Conservation (phyloP, 2,329 filamentous ascomycete genomes). For the Incumbomyces lentus region DNA sequence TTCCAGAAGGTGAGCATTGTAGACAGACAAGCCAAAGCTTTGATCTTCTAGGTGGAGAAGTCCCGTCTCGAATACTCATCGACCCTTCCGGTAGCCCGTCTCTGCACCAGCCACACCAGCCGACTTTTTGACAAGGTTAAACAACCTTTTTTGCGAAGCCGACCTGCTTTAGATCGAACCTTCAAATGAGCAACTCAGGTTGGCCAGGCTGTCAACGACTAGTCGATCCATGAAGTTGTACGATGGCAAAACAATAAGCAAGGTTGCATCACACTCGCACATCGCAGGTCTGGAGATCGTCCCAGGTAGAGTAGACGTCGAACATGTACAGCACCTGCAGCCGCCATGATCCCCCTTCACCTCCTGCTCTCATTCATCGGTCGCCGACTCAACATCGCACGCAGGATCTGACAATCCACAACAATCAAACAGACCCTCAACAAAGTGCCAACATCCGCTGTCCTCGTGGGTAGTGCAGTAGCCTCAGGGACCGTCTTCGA, state of each 20-base stretch:
- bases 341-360: slow-evolving; percentile 6
- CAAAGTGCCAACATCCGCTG: slow-evolving; percentile 37
- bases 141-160: slow-evolving; percentile 4
- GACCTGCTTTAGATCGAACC: slow-evolving; percentile 7
- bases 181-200: slow-evolving; percentile 8
- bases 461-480: slow-evolving; percentile 71
- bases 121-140: slow-evolving; percentile 5
- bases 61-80: slow-evolving; percentile 45
- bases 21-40: slow-evolving; percentile 79
- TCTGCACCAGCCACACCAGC: slow-evolving; percentile 3
- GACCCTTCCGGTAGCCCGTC: slow-evolving; percentile 13
- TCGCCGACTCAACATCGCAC: slow-evolving; percentile 4
- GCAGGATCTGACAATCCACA: slow-evolving; percentile 11
- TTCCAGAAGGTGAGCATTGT: slow-evolving; percentile 24
- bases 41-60: slow-evolving; percentile 91
- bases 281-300: background rate
- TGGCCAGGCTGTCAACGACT: slow-evolving; percentile 10
- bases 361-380: slow-evolving; percentile 9
- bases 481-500: slow-evolving; percentile 93
- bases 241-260: slow-evolving; percentile 5
- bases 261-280: slow-evolving; percentile 6
- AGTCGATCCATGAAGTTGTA: slow-evolving; percentile 13
- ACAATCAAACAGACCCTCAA: slow-evolving; percentile 12
- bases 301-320: background rate
- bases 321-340: slow-evolving; percentile 2